These are phyloP conservation scores for Myxozyma neotropica DNA, from an alignment of 805 yeast species.

Conservation along the genomic window DNA sequence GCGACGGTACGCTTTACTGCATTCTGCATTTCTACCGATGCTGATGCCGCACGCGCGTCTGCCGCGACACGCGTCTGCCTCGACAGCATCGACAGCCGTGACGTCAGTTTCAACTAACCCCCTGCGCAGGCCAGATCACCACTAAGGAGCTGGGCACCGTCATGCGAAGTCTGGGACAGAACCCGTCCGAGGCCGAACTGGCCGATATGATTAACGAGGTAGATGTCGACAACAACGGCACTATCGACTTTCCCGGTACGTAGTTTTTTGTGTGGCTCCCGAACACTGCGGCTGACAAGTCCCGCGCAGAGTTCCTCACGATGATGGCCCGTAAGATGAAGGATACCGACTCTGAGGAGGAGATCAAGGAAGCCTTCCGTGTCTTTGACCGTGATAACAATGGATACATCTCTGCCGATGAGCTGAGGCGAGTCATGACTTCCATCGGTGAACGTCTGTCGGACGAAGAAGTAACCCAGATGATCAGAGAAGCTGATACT, in stretches of 20 bases:
- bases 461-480: constrained; percentile 95
- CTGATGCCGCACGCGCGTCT: too few relatives aligned
- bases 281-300: constrained; percentile 1
- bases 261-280: background rate
- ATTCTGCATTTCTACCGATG: background rate
- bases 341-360: constrained; percentile 96
- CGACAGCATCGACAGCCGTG: too few relatives aligned
- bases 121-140: constrained; percentile 65
- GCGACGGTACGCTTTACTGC: constrained; percentile 72
- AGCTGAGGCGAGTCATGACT: constrained; percentile 93
- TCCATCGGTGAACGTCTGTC: constrained; percentile 96
- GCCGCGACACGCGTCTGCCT: too few relatives aligned
- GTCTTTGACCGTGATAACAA: constrained; percentile 94
- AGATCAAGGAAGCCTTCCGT: constrained; percentile 95
- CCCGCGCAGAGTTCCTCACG: constrained; percentile 69
- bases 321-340: constrained; percentile 92
- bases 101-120: background rate
- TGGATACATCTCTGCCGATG: constrained; percentile 95
- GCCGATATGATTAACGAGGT: constrained; percentile 97
- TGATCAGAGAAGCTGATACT: constrained; percentile 93
- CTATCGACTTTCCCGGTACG: constrained; percentile 67
- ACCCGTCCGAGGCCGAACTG: constrained; percentile 94
- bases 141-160: constrained; percentile 96
- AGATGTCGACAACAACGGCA: constrained; percentile 92
- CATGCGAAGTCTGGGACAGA: constrained; percentile 98